Evolutionary conservation across 2,329 filamentous ascomycete genomes (phyloP).

Genomic region (Trichoderma citrinoviride): DNA sequence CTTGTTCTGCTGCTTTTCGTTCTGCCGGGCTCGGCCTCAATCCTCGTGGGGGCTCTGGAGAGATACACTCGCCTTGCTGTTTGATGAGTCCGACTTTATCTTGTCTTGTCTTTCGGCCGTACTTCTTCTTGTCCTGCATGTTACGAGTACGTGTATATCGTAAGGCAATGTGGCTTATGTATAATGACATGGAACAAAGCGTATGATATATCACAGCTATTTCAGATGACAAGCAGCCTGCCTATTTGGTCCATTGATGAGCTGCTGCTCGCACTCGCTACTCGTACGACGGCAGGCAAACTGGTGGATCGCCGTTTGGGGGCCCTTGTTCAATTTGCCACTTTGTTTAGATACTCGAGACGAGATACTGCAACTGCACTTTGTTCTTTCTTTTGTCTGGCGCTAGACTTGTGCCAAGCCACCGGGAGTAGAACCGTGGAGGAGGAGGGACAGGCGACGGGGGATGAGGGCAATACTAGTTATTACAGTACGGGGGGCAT

Average conservation of each 20-base stretch:
- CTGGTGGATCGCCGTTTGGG: neutral
- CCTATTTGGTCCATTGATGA: too few species aligned
- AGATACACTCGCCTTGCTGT: too few species aligned
- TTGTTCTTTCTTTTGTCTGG: neutral
- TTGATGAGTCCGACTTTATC: too few species aligned
- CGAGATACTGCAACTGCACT: neutral
- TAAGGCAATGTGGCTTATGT: too few species aligned
- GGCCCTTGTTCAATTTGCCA: neutral
- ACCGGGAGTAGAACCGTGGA: neutral
- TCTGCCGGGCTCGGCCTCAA: neutral
- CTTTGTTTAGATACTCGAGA: neutral
- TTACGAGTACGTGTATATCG: too few species aligned
- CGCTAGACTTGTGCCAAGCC: neutral
- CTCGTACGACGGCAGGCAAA: neutral
- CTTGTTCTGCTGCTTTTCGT: slow-evolving; percentile 2
- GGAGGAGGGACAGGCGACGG: neutral
- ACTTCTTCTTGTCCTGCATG: too few species aligned
- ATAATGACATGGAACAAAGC: too few species aligned
- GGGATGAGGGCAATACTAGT: neutral
- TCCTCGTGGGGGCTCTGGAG: neutral
- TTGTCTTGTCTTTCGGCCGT: too few species aligned
- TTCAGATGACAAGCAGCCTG: neutral
- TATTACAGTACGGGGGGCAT: neutral
- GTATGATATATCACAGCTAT: too few species aligned
- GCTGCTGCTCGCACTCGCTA: too few species aligned